phyloP scores from a whole-genome alignment of 495 filamentous ascomycete genomes.

The Antarctomyces pellizariae region DNA sequence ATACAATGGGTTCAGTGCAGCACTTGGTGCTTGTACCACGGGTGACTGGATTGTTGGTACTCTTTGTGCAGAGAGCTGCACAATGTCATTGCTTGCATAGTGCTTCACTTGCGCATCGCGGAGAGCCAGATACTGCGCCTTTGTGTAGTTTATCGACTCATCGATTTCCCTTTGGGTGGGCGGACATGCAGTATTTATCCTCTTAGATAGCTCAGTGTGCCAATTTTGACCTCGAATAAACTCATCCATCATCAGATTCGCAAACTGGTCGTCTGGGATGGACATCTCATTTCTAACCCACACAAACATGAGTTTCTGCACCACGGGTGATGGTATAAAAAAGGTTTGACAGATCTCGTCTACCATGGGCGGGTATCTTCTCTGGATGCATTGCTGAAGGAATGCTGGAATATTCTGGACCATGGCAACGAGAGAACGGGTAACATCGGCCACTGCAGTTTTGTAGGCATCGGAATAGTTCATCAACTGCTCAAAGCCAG shows the following conservation, averaged over 20 bases:
- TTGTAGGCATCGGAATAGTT: slow-evolving; percentile 10
- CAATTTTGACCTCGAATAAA: slow-evolving; percentile 19
- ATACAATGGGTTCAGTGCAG: no score
- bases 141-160: slow-evolving; percentile 6
- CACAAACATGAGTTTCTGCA: slow-evolving; percentile 36
- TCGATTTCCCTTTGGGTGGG: slow-evolving; percentile 14
- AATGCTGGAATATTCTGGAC: slow-evolving; percentile 13
- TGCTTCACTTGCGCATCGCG: slow-evolving; percentile 11
- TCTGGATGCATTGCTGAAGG: slow-evolving; percentile 12
- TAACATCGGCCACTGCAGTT: slow-evolving; percentile 12
- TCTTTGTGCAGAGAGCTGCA: no score
- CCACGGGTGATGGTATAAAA: slow-evolving; percentile 25
- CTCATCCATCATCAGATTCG: slow-evolving; percentile 14
- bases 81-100: no score
- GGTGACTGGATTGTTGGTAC: no score
- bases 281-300: slow-evolving; percentile 20
- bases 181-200: slow-evolving; percentile 8
- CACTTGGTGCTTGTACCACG: no score
- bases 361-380: slow-evolving; percentile 33
- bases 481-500: slow-evolving; percentile 12
- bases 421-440: slow-evolving; percentile 17
- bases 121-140: slow-evolving; percentile 3
- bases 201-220: slow-evolving; percentile 5
- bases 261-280: slow-evolving; percentile 10
- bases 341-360: slow-evolving; percentile 29